Conservation (phyloP, 176 grass and related monocot species). For the Ensete ventricosum region DNA sequence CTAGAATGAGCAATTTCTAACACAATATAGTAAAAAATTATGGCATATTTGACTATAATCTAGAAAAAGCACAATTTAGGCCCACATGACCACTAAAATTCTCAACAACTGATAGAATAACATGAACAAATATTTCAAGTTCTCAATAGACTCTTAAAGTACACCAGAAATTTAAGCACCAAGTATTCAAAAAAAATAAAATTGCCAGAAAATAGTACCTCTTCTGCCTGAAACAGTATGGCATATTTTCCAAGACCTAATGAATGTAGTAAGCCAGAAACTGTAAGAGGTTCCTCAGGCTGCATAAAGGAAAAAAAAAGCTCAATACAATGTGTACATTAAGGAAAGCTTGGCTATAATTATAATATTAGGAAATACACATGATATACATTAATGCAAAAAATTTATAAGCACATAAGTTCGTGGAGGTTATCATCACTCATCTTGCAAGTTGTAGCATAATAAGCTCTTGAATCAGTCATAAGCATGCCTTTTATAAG, state of each 20-base stretch:
- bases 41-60: too few relatives aligned
- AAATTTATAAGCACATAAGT: background rate
- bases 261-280: slow-evolving; percentile 54
- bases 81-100: too few relatives aligned
- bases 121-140: background rate
- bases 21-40: too few relatives aligned
- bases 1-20: too few relatives aligned
- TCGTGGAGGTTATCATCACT: background rate
- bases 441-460: background rate
- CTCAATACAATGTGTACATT: background rate
- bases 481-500: background rate
- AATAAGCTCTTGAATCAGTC: background rate
- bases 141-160: too few relatives aligned
- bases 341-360: slow-evolving; percentile 2
- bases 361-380: background rate
- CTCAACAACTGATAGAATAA: background rate
- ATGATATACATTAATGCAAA: background rate
- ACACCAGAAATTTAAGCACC: background rate
- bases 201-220: slow-evolving; percentile 37
- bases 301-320: slow-evolving; percentile 37
- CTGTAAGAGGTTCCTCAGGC: slow-evolving; percentile 43
- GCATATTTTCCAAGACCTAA: slow-evolving; percentile 76
- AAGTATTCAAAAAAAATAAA: background rate
- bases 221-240: slow-evolving; percentile 79
- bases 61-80: too few relatives aligned